Percentiles rank a stretch among this genome's conserved stretches.
Conservation (phyloP, 169 alveolate genomes). For the Plasmodium reichenowi region DNA sequence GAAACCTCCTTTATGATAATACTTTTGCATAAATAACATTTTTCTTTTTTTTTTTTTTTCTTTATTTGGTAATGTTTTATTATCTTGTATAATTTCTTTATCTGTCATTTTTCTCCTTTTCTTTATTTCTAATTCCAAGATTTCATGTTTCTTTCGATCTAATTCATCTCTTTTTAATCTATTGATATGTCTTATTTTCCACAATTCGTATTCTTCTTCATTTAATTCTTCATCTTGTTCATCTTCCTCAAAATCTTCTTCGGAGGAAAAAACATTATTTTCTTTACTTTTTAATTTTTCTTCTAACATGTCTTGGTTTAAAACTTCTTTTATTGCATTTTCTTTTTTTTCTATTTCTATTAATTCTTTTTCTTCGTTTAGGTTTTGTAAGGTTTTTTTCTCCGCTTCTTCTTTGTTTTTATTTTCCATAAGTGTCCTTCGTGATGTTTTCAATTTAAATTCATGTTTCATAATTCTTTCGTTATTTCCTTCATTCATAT, state of each 20-base stretch:
- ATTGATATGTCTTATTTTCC: slow-evolving; percentile 87
- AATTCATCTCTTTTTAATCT: slow-evolving; percentile 84
- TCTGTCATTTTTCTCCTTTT: slow-evolving; percentile 58
- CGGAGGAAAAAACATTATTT: slow-evolving; percentile 56
- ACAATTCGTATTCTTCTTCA: slow-evolving; percentile 79
- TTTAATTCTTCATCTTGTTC: slow-evolving; percentile 59
- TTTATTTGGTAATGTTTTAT: slow-evolving; percentile 43
- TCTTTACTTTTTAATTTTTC: slow-evolving; percentile 43
- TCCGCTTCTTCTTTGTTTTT: slow-evolving; percentile 23
- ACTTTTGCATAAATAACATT: slow-evolving; percentile 88
- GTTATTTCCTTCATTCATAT: slow-evolving; percentile 12
- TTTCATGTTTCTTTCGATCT: slow-evolving; percentile 79
- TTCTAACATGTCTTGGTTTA: slow-evolving; percentile 40
- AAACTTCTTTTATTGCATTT: slow-evolving; percentile 43
- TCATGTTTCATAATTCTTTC: slow-evolving; percentile 46
- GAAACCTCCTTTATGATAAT: slow-evolving; percentile 91
- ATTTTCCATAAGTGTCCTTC: slow-evolving; percentile 36
- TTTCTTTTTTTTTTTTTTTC: slow-evolving; percentile 71
- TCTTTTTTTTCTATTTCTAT: slow-evolving; percentile 63
- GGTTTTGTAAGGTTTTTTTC: slow-evolving; percentile 1
- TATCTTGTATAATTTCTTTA: slow-evolving; percentile 56
- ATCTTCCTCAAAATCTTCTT: slow-evolving; percentile 74
- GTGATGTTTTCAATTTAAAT: slow-evolving; percentile 11
- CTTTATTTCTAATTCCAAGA: slow-evolving; percentile 58
- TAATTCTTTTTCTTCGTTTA: slow-evolving; percentile 23